Evolutionary conservation across 176 grass and related monocot species (phyloP).

Genomic region (Hordeum vulgare): DNA sequence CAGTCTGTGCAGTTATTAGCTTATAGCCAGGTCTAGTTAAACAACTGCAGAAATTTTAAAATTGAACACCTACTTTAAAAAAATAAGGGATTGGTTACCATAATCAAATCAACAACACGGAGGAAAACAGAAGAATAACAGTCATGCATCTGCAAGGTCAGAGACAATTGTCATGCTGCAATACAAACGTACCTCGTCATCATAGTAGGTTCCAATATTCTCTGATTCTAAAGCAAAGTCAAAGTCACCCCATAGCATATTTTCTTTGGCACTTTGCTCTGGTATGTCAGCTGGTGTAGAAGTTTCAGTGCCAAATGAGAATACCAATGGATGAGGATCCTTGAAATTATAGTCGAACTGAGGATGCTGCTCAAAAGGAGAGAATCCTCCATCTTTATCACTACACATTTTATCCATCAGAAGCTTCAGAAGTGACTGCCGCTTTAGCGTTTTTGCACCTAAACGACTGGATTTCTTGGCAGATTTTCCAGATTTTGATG

Average conservation of each 20-base stretch:
- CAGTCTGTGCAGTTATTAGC: neutral
- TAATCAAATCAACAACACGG: conserved; percentile 12
- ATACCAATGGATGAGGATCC: conserved; percentile 59
- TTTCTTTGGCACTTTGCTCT: conserved; percentile 35
- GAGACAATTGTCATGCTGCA: conserved; percentile 4
- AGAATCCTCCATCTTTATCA: conserved; percentile 28
- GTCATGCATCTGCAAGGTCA: neutral
- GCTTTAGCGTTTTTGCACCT: conserved; percentile 23
- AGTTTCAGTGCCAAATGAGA: conserved; percentile 63
- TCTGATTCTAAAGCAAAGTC: conserved; percentile 68
- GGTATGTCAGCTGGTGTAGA: conserved; percentile 29
- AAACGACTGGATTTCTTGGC: conserved; percentile 30
- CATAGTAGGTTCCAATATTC: conserved; percentile 78
- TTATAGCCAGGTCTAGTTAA: neutral
- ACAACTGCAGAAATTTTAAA: neutral
- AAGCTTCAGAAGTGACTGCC: conserved; percentile 50
- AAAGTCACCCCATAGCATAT: conserved; percentile 75
- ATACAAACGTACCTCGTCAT: conserved; percentile 54
- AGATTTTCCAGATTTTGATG: conserved; percentile 26
- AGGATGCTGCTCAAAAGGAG: conserved; percentile 35
- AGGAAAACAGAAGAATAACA: conserved; percentile 7
- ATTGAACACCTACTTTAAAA: neutral
- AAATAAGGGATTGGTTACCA: neutral
- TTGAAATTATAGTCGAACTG: conserved; percentile 41
- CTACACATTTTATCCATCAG: conserved; percentile 50